Conservation (phyloP, 805 yeast genomes). For the Saccharomyces jurei region DNA sequence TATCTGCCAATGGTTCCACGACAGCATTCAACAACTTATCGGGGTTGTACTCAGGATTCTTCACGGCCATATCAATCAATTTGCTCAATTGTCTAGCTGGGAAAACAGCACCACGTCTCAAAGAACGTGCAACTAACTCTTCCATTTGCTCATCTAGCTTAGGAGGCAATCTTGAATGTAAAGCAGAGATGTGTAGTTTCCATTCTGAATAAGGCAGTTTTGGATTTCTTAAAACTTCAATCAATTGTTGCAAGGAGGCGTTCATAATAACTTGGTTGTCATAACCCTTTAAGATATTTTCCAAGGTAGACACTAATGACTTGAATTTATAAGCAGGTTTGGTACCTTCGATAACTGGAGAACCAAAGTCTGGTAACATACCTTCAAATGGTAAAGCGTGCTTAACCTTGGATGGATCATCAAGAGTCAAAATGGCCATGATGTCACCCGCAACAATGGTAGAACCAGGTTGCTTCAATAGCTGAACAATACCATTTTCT, state of each 20-base stretch:
- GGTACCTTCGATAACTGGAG: slow-evolving; percentile 73
- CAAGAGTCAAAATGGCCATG: slow-evolving; percentile 85
- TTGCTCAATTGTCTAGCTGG: slow-evolving; percentile 83
- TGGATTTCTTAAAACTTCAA: slow-evolving; percentile 66
- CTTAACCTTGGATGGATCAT: slow-evolving; percentile 94
- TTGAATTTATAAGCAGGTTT: slow-evolving; percentile 74
- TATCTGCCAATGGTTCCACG: slow-evolving; percentile 63
- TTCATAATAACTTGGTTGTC: slow-evolving; percentile 95
- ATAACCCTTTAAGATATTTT: slow-evolving; percentile 79
- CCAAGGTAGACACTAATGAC: slow-evolving; percentile 49
- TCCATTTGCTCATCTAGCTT: slow-evolving; percentile 63
- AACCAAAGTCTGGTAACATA: slow-evolving; percentile 80
- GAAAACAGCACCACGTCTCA: slow-evolving; percentile 68
- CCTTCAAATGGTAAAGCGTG: slow-evolving; percentile 95
- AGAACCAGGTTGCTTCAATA: slow-evolving; percentile 97
- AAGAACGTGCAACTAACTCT: slow-evolving; percentile 58
- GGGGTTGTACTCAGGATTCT: slow-evolving; percentile 42
- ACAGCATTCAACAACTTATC: slow-evolving; percentile 41
- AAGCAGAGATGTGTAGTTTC: slow-evolving; percentile 75
- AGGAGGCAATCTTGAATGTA: slow-evolving; percentile 82
- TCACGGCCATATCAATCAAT: slow-evolving; percentile 52
- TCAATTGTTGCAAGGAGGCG: slow-evolving; percentile 63
- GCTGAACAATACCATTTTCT: slow-evolving; percentile 87
- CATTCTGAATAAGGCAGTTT: slow-evolving; percentile 91
- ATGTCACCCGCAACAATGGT: slow-evolving; percentile 95